These are phyloP conservation scores for Naganishia albida DNA, from an alignment of 1,284 basidiomycete species.

Conservation along the genomic window DNA sequence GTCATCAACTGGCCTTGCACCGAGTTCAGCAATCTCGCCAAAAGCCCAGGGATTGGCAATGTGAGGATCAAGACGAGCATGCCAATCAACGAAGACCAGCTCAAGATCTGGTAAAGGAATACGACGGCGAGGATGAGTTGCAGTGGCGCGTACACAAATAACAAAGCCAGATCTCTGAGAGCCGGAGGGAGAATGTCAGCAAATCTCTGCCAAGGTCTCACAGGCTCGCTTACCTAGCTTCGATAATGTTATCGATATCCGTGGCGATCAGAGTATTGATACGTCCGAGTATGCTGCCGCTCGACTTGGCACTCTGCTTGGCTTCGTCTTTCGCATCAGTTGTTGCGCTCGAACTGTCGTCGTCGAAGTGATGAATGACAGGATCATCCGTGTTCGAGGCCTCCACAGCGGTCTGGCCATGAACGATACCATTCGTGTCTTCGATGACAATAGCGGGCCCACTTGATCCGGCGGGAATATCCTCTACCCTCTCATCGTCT, in stretches of 20 bases:
- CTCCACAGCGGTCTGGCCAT: constrained; percentile 8
- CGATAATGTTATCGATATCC: constrained; percentile 52
- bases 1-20: constrained; percentile 47
- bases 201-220: not conserved
- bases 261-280: constrained; percentile 61
- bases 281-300: constrained; percentile 57
- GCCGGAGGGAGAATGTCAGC: too few relatives aligned
- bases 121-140: constrained; percentile 46
- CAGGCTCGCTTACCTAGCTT: constrained; percentile 37
- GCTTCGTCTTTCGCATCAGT: constrained; percentile 35
- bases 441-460: constrained; percentile 30
- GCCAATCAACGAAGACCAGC: constrained; percentile 59
- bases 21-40: constrained; percentile 46
- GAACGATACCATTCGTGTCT: constrained; percentile 16
- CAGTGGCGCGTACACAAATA: constrained; percentile 48
- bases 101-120: constrained; percentile 49
- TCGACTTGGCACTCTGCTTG: constrained; percentile 35
- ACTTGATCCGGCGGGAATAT: not conserved
- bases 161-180: constrained; percentile 34
- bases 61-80: constrained; percentile 58
- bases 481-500: constrained; percentile 34
- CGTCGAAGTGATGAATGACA: constrained; percentile 4
- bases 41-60: constrained; percentile 60
- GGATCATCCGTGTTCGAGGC: constrained; percentile 10
- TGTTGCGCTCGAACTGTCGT: not conserved